Percentiles rank a stretch among this genome's conserved stretches.
phyloP scores from a whole-genome alignment of 2,329 filamentous ascomycete genomes.

The Didymella pinodella region DNA sequence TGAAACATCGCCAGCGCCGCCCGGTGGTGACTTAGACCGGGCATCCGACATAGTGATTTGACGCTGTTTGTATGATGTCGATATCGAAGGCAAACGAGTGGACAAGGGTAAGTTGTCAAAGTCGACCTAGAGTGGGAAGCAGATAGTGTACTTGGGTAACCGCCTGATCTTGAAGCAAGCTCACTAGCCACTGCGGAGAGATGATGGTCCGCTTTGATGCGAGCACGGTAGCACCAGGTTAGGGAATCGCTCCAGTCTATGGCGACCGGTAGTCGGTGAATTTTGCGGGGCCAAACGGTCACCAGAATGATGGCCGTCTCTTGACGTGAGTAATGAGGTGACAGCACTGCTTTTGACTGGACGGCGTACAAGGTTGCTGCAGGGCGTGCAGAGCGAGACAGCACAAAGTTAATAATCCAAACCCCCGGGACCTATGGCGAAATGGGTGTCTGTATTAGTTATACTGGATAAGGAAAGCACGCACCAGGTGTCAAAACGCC shows the following conservation, averaged over 20 bases:
- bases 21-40: constrained; percentile 30
- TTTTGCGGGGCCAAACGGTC: constrained; percentile 24
- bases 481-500: constrained; percentile 44
- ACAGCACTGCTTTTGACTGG: constrained; percentile 24
- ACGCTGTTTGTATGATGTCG: constrained; percentile 1
- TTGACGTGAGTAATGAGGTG: constrained; percentile 21
- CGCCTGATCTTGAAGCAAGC: constrained; percentile 23
- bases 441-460: constrained; percentile 37
- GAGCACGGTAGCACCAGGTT: constrained; percentile 38
- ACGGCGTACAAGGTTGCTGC: constrained; percentile 25
- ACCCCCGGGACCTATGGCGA: constrained; percentile 39
- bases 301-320: constrained; percentile 18
- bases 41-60: constrained; percentile 33
- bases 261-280: constrained; percentile 38
- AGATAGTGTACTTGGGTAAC: constrained; percentile 5
- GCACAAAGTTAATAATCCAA: constrained; percentile 24
- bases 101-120: neutral
- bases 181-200: constrained; percentile 30
- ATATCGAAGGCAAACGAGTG: constrained; percentile 1
- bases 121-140: neutral
- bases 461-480: constrained; percentile 41
- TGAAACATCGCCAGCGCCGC: constrained; percentile 40
- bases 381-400: constrained; percentile 18
- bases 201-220: constrained; percentile 24
- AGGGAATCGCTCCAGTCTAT: constrained; percentile 28